Conservation (phyloP, 768 basidiomycete species). For the Xerocomellus dryophilus region DNA sequence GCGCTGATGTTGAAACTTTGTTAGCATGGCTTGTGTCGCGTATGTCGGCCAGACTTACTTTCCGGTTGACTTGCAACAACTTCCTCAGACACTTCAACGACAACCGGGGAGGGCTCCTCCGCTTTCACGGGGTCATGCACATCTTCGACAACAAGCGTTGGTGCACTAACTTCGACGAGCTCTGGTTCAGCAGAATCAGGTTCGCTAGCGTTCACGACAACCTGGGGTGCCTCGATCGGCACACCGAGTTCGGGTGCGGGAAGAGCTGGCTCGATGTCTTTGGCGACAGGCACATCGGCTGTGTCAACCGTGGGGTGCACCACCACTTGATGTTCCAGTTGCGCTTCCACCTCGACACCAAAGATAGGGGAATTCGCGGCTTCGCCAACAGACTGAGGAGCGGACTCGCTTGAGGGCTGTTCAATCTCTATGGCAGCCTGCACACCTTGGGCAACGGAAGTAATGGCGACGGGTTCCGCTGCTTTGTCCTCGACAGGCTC, state of each 20-base stretch:
- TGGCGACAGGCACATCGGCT: neutral
- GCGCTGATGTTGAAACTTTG: neutral
- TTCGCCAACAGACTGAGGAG: slow-evolving; percentile 11
- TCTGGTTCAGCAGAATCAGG: neutral
- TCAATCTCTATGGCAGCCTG: slow-evolving; percentile 2
- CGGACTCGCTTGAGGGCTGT: neutral
- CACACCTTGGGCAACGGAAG: neutral
- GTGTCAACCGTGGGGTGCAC: neutral
- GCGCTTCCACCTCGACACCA: neutral
- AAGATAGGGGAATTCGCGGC: neutral
- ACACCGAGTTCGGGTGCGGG: neutral
- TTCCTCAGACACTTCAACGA: neutral
- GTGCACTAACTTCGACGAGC: neutral
- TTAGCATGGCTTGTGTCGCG: neutral
- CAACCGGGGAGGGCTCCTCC: neutral
- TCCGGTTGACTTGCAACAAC: neutral
- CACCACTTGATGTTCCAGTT: neutral
- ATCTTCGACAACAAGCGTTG: neutral
- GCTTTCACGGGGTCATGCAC: neutral
- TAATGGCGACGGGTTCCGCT: neutral
- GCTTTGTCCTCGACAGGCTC: neutral
- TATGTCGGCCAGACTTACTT: neutral
- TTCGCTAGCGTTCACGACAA: neutral
- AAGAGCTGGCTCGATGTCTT: neutral
- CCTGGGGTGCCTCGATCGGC: neutral